These are phyloP conservation scores for Neurospora sp. DNA, from an alignment of 495 filamentous ascomycete species.

Conservation along the genomic window DNA sequence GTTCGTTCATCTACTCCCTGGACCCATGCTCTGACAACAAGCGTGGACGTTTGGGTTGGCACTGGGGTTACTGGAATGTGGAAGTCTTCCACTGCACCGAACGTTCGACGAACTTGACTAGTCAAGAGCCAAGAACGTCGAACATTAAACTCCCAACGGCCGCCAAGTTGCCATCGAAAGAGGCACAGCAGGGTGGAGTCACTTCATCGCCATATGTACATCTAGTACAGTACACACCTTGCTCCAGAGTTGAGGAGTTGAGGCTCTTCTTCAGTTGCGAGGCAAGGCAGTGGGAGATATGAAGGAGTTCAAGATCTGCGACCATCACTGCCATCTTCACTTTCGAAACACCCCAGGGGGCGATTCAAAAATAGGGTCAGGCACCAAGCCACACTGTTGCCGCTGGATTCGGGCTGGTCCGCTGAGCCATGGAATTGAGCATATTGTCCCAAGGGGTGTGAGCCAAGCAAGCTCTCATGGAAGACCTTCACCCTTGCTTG, in stretches of 20 bases:
- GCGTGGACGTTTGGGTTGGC: not conserved
- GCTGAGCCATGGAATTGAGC: conserved; percentile 63
- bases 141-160: not conserved
- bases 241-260: not conserved
- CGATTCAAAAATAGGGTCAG: not conserved
- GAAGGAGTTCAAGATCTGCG: not conserved
- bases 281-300: not conserved
- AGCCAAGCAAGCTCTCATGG: not conserved
- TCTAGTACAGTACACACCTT: not conserved
- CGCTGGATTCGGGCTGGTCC: not conserved
- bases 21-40: not conserved
- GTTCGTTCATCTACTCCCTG: not conserved
- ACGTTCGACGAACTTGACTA: not conserved
- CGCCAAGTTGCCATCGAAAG: not conserved
- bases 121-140: not conserved
- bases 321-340: not conserved
- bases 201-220: not conserved
- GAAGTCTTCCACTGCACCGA: not conserved
- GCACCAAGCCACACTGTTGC: not conserved
- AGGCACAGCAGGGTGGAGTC: not conserved
- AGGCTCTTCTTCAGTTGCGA: not conserved
- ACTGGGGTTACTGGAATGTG: not conserved
- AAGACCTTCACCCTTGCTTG: not conserved
- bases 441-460: not conserved
- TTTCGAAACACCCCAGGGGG: not conserved